Conservation (phyloP, 2,329 filamentous ascomycete species). For the Trichoderma lentiforme region DNA sequence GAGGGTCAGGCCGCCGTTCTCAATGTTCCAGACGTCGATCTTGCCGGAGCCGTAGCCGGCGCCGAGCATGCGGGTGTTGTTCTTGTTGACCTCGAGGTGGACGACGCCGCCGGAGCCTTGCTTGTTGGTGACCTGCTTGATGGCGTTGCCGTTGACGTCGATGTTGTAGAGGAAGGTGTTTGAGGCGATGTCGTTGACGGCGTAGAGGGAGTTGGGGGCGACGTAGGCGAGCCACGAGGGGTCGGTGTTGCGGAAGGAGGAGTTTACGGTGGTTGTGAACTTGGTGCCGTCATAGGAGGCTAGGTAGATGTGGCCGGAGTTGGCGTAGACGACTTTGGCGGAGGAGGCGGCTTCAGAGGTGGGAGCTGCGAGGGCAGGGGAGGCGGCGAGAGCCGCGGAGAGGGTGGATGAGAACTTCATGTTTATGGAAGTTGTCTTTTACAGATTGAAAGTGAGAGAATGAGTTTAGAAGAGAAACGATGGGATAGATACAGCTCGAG, state of each 20-base stretch:
- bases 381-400: constrained; percentile 1
- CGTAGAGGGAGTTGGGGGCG: constrained; percentile 40
- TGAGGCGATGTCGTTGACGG: constrained; percentile 46
- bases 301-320: constrained; percentile 38
- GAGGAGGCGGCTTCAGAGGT: background rate
- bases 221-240: constrained; percentile 48
- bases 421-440: background rate
- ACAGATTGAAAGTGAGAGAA: background rate
- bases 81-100: constrained; percentile 44
- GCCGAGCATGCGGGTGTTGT: constrained; percentile 44
- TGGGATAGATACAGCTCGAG: background rate
- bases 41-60: constrained; percentile 40
- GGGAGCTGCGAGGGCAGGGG: background rate
- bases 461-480: background rate
- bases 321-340: constrained; percentile 37
- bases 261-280: constrained; percentile 38
- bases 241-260: constrained; percentile 32
- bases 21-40: constrained; percentile 46
- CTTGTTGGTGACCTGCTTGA: constrained; percentile 25
- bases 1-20: constrained; percentile 35
- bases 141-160: constrained; percentile 30
- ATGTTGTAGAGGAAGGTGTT: constrained; percentile 40
- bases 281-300: constrained; percentile 40
- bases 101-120: constrained; percentile 44
- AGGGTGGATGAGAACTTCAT: constrained; percentile 10